Evolutionary conservation across 192 early-diverging fungal genomes (phyloP).

Genomic region (Geosiphon pyriformis): DNA sequence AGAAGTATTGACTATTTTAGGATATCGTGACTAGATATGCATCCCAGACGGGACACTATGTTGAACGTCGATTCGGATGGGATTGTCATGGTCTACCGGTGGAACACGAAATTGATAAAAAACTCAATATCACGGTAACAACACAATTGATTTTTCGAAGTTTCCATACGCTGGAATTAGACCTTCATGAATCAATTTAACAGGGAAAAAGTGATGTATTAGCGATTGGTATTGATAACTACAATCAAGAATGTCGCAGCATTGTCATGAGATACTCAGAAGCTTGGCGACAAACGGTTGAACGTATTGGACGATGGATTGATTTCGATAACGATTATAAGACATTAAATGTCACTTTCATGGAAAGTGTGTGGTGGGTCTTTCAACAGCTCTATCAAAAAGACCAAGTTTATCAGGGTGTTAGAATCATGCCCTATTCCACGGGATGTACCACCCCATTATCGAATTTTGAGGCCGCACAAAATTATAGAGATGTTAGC

Average conservation of each 20-base stretch:
- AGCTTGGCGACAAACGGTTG: slow-evolving; percentile 93
- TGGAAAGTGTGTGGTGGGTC: slow-evolving; percentile 99
- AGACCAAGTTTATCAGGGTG: slow-evolving; percentile 91
- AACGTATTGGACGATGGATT: slow-evolving; percentile 97
- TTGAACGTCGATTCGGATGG: slow-evolving; percentile 97
- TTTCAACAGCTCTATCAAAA: slow-evolving; percentile 95
- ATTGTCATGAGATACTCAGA: slow-evolving; percentile 94
- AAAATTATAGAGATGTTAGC: slow-evolving; percentile 96
- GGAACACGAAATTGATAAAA: slow-evolving; percentile 97
- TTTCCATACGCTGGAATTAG: neutral
- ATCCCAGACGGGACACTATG: slow-evolving; percentile 90
- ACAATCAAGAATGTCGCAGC: slow-evolving; percentile 93
- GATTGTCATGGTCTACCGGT: slow-evolving; percentile 86
- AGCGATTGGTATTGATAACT: slow-evolving; percentile 92
- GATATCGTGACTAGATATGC: slow-evolving; percentile 98
- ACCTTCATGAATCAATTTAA: too few relatives aligned
- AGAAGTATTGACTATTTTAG: slow-evolving; percentile 32
- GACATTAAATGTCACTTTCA: slow-evolving; percentile 90
- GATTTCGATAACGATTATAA: slow-evolving; percentile 99
- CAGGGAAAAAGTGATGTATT: slow-evolving; percentile 82
- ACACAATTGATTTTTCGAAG: neutral
- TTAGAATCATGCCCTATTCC: slow-evolving; percentile 95
- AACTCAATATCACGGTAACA: slow-evolving; percentile 65
- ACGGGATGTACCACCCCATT: slow-evolving; percentile 87
- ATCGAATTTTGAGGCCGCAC: slow-evolving; percentile 95